Percentiles rank a stretch among this genome's conserved stretches.
phyloP scores from a whole-genome alignment of 1,139 yeast genomes.

The Kazachstania sp. region DNA sequence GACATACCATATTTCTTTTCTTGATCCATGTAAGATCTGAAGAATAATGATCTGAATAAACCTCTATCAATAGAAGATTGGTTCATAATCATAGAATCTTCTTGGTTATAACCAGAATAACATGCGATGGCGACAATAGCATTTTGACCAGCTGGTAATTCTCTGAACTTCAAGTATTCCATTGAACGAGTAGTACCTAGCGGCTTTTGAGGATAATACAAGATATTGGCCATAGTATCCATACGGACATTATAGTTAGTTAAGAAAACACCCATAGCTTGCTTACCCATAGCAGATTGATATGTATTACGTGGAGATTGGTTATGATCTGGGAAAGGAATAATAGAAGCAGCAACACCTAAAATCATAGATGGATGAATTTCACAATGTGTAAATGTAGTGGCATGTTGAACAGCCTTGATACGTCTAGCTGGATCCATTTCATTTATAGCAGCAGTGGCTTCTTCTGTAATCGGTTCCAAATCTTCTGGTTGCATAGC shows the following conservation, averaged over 20 bases:
- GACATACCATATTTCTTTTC: conserved; percentile 98
- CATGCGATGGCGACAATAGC: conserved; percentile 97
- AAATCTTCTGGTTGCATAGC: conserved; percentile 98
- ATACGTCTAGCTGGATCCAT: conserved; percentile 64
- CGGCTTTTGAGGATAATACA: conserved; percentile 98
- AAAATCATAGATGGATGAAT: conserved; percentile 98
- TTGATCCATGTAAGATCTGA: conserved; percentile 96
- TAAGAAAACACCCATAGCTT: conserved; percentile 99
- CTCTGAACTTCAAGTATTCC: conserved; percentile 96
- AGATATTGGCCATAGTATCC: conserved; percentile 98
- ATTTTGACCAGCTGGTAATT: conserved; percentile 97
- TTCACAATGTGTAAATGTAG: conserved; percentile 97
- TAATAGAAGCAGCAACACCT: conserved; percentile 97
- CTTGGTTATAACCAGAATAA: conserved; percentile 98
- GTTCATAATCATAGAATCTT: conserved; percentile 99
- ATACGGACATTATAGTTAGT: conserved; percentile 93
- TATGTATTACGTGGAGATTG: conserved; percentile 99
- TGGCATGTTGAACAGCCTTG: conserved; percentile 62
- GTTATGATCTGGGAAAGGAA: conserved; percentile 99
- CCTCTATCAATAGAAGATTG: conserved; percentile 97
- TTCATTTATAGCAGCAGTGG: conserved; percentile 35
- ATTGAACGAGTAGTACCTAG: conserved; percentile 97
- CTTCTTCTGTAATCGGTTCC: conserved; percentile 50
- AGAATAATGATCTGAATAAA: conserved; percentile 86
- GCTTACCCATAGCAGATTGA: conserved; percentile 99